Base-by-base conservation (phyloP, 352 stramenopile species). In the Thalassiosira mediterranea region DNA sequence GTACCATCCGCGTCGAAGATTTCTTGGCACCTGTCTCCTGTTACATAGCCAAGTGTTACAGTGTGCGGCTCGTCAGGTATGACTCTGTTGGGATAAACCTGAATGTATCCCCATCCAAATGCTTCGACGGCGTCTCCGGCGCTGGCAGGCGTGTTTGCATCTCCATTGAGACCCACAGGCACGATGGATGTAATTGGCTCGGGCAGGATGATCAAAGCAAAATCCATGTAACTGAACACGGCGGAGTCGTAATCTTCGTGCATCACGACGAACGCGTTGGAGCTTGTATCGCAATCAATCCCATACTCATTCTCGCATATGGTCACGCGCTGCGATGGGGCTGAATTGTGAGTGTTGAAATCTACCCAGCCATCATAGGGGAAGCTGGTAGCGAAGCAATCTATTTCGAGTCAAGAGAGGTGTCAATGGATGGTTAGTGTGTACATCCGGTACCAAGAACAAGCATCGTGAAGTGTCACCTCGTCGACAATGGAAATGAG, bases 191-290 rank as follows among this genome's bases (percentile, higher is more conserved):
- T 46, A 15, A 64, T 49, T 38, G 46, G 31, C 25, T 37, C 23
- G 11, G 56, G 56, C 1, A 64, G 37, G 21, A 64, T 37, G 3
- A 64, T 32, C 37, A 64, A 64, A 1, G 23, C 38, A 52, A 64
- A 48, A 34, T 64, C 56, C n/a, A 23, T 37, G 10, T 64, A 21
- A 10, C 13, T n/a, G 1, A 42, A 42, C 13, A 21, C 34, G 1
- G 26, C 34, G 15, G 15, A 11, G 1, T 32, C 19, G 32, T 34
- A 64, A 21, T n/a, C 17, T 49, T 38, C 31, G 38, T 64, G 15
- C 0, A 38, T 25, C 10, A 64, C 2, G 19, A 11, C 56, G 37
- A 52, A 64, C 15, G 56, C 56, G 8, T 29, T 2, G 21, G 28
- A 34, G 8, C 34, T 26, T 2, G 1, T 10, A 51, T 64, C 56